These are phyloP conservation scores for Solanum hybrid DNA, from an alignment of 305 asterid species.

Conservation along the genomic window DNA sequence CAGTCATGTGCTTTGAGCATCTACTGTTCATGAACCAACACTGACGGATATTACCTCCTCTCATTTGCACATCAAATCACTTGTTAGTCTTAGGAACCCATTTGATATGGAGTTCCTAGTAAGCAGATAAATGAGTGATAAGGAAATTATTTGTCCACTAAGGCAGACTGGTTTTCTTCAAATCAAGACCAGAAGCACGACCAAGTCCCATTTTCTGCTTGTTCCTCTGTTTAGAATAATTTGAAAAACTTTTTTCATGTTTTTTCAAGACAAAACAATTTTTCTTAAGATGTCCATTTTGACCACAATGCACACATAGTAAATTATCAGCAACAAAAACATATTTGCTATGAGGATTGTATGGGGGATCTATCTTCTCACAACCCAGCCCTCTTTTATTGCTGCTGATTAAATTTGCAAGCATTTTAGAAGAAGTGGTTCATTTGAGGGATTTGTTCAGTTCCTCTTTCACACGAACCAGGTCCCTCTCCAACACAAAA, in stretches of 20 bases:
- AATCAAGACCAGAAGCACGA: neutral
- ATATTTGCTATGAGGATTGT: neutral
- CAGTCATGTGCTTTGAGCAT: neutral
- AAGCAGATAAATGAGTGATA: neutral
- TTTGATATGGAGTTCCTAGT: neutral
- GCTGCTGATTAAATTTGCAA: neutral
- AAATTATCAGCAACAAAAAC: neutral
- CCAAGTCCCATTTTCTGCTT: neutral
- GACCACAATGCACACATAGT: neutral
- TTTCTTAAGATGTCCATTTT: neutral
- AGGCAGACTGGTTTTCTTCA: neutral
- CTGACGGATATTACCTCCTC: neutral
- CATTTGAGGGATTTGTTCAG: neutral
- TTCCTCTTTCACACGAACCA: neutral
- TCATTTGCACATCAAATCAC: neutral
- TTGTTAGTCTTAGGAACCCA: neutral
- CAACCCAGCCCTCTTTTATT: neutral
- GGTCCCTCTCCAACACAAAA: neutral
- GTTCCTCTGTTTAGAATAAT: neutral
- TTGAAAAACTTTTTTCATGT: neutral
- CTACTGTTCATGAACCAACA: neutral
- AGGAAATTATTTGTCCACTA: neutral
- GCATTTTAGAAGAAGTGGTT: neutral
- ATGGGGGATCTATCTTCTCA: neutral
- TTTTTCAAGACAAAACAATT: neutral